A percentile compares a stretch with the other conserved stretches of the same genome.
Conservation (phyloP, 805 yeast species). For the Saccharomycopsis javanensis region DNA sequence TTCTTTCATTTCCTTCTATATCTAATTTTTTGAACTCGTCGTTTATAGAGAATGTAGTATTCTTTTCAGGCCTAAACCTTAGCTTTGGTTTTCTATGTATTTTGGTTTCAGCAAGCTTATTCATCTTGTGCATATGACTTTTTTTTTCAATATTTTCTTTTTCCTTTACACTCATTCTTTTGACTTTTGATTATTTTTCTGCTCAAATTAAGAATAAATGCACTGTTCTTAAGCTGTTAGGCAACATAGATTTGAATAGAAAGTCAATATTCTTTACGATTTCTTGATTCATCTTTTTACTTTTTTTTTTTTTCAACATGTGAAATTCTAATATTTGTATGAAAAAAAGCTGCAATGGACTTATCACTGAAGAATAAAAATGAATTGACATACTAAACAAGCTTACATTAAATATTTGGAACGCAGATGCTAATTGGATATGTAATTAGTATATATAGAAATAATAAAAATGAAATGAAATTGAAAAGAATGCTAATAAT, state of each 20-base stretch:
- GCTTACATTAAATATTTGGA: too few relatives aligned
- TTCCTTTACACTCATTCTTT: background rate
- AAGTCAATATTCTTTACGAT: background rate
- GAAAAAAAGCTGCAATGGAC: too few relatives aligned
- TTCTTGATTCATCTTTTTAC: background rate
- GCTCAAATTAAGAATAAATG: background rate
- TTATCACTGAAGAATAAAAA: too few relatives aligned
- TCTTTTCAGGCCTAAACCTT: conserved; percentile 37
- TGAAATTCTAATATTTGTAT: background rate
- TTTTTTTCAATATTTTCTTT: background rate
- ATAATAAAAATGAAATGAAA: background rate
- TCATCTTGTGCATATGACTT: background rate
- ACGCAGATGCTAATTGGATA: background rate
- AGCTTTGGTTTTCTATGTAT: conserved; percentile 34
- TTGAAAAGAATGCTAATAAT: background rate
- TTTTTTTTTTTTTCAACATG: background rate
- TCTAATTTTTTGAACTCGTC: conserved; percentile 21
- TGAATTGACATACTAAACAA: too few relatives aligned
- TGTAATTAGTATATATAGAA: too few relatives aligned
- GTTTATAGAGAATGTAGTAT: conserved; percentile 34
- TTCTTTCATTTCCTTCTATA: conserved; percentile 26
- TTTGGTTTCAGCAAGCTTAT: background rate
- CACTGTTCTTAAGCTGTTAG: background rate
- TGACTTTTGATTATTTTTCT: background rate
- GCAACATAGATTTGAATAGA: background rate